Percentiles rank a stretch among this genome's conserved stretches.
These are phyloP conservation scores for Claviceps purpurea DNA, from an alignment of 2,329 filamentous ascomycete genomes.

Conservation along the genomic window DNA sequence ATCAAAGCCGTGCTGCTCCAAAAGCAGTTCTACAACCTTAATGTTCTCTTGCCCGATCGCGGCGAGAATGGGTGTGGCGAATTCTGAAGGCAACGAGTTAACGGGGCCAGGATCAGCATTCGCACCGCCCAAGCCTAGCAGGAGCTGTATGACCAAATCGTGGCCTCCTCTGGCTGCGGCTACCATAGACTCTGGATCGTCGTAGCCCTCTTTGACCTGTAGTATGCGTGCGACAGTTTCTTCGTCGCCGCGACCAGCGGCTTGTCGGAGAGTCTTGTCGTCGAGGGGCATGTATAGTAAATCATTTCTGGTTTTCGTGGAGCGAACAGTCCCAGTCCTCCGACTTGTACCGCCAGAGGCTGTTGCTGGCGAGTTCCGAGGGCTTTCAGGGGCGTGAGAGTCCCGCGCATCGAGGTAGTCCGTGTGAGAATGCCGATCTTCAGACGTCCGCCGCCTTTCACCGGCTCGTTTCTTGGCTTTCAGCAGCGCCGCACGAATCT, in stretches of 20 bases:
- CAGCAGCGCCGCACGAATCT: conserved; percentile 58
- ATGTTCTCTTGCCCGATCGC: conserved; percentile 84
- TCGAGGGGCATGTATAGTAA: conserved; percentile 50
- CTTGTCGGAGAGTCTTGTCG: conserved; percentile 45
- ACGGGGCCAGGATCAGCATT: conserved; percentile 58
- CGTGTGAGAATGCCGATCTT: conserved; percentile 38
- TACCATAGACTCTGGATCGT: conserved; percentile 77
- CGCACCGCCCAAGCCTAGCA: conserved; percentile 53
- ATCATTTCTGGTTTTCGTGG: conserved; percentile 52
- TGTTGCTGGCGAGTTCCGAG: conserved; percentile 41
- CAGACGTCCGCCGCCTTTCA: conserved; percentile 40
- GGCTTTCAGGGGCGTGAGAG: conserved; percentile 44
- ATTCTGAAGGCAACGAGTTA: conserved; percentile 46
- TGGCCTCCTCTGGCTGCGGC: conserved; percentile 88
- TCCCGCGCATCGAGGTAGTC: conserved; percentile 35
- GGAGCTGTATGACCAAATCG: conserved; percentile 68
- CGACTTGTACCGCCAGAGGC: conserved; percentile 26
- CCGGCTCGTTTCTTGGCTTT: conserved; percentile 44
- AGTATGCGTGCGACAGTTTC: conserved; percentile 48
- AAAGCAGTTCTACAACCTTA: conserved; percentile 67
- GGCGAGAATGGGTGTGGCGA: conserved; percentile 83
- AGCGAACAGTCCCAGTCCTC: conserved; percentile 40
- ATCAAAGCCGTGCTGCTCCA: conserved; percentile 68
- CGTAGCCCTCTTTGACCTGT: conserved; percentile 45
- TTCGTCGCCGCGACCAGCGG: conserved; percentile 47